phyloP scores from a whole-genome alignment of 495 filamentous ascomycete species.

The Viridothelium virens region DNA sequence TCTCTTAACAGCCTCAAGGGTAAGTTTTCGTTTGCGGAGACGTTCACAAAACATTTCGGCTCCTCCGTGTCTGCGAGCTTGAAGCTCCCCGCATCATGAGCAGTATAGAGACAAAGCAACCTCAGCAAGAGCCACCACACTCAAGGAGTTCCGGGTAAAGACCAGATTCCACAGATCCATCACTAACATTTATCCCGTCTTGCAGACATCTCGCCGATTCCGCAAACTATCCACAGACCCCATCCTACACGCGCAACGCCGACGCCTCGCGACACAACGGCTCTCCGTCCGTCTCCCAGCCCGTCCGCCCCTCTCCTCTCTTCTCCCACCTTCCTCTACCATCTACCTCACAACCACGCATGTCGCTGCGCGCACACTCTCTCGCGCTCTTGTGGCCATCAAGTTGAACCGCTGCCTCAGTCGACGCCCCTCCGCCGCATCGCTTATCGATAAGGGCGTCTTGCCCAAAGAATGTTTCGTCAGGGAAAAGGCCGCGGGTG shows the following conservation, averaged over 20 bases:
- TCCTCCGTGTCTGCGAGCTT: background rate
- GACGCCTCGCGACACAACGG: slow-evolving; percentile 17
- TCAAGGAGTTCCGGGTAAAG: slow-evolving; percentile 17
- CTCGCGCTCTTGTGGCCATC: slow-evolving; percentile 24
- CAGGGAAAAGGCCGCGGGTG: slow-evolving; percentile 17
- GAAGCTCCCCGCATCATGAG: background rate
- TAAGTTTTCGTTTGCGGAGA: background rate
- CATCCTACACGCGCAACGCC: slow-evolving; percentile 23
- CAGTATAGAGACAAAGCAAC: too few relatives aligned
- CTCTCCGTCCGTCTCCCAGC: slow-evolving; percentile 19
- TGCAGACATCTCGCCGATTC: slow-evolving; percentile 22
- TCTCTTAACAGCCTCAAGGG: slow-evolving; percentile 16
- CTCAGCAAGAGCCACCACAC: too few relatives aligned
- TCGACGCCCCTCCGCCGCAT: slow-evolving; percentile 21
- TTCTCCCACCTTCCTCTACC: slow-evolving; percentile 22
- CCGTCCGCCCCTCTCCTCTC: slow-evolving; percentile 20
- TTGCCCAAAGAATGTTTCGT: slow-evolving; percentile 27
- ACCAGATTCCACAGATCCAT: background rate
- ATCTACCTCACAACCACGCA: slow-evolving; percentile 27
- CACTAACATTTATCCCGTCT: background rate
- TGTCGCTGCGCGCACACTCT: slow-evolving; percentile 22
- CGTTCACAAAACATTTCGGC: background rate
- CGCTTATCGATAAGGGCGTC: slow-evolving; percentile 22
- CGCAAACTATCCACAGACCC: slow-evolving; percentile 24
- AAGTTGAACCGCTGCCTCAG: slow-evolving; percentile 22